phyloP scores from a whole-genome alignment of 2,329 filamentous ascomycete genomes.

The Fusarium beomiforme region DNA sequence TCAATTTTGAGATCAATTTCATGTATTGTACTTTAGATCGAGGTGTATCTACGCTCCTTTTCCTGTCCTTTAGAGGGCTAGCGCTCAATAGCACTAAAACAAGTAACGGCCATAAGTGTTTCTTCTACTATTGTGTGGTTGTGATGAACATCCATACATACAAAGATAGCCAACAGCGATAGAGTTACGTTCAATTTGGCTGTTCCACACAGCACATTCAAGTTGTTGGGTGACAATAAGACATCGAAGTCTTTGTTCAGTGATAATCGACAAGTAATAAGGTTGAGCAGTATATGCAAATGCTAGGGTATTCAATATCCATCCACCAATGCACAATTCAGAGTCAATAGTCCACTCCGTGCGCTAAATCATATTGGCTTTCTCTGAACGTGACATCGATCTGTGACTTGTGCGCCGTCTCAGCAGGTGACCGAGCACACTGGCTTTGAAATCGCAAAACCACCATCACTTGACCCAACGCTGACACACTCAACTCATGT shows the following conservation, averaged over 20 bases:
- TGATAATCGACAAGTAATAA: neutral
- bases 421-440: slow-evolving; percentile 14
- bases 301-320: neutral
- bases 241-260: neutral
- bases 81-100: slow-evolving; percentile 5
- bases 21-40: slow-evolving; percentile 37
- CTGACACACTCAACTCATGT: slow-evolving; percentile 1
- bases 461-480: slow-evolving; percentile 19
- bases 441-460: slow-evolving; percentile 4
- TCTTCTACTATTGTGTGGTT: neutral
- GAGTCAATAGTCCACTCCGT: neutral
- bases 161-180: neutral
- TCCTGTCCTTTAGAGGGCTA: neutral
- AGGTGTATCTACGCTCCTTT: slow-evolving; percentile 36
- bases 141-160: neutral
- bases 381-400: neutral
- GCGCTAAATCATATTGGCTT: neutral
- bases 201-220: neutral
- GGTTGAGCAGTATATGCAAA: neutral
- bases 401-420: slow-evolving; percentile 12
- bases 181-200: neutral
- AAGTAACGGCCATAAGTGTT: neutral
- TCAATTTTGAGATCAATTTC: slow-evolving; percentile 35
- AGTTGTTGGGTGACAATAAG: neutral
- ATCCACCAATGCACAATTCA: neutral